phyloP scores from a whole-genome alignment of 192 early-diverging fungal species.

The Podila horticola region DNA sequence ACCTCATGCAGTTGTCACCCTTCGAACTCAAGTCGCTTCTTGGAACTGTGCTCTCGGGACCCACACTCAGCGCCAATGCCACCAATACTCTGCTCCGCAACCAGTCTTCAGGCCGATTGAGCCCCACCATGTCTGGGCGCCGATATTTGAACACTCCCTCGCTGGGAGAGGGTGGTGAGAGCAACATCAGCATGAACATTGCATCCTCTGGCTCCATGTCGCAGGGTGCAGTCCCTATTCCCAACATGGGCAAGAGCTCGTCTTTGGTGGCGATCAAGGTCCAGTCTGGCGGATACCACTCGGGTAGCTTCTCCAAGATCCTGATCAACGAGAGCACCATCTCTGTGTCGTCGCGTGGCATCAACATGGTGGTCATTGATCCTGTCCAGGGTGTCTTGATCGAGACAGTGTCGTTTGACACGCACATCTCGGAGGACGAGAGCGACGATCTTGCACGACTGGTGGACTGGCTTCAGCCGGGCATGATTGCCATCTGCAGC shows the following conservation, averaged over 20 bases:
- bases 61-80: slow-evolving; percentile 56
- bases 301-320: slow-evolving; percentile 81
- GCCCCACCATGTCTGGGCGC: slow-evolving; percentile 29
- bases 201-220: slow-evolving; percentile 26
- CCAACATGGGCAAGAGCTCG: slow-evolving; percentile 51
- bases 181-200: slow-evolving; percentile 11
- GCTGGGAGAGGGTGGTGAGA: background rate
- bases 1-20: slow-evolving; percentile 83
- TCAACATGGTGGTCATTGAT: slow-evolving; percentile 83
- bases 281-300: slow-evolving; percentile 77
- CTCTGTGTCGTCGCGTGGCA: slow-evolving; percentile 70
- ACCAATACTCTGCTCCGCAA: slow-evolving; percentile 54
- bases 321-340: slow-evolving; percentile 63
- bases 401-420: slow-evolving; percentile 80
- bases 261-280: slow-evolving; percentile 64
- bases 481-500: slow-evolving; percentile 72
- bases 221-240: slow-evolving; percentile 27
- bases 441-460: slow-evolving; percentile 74
- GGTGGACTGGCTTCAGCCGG: slow-evolving; percentile 71
- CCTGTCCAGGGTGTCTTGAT: slow-evolving; percentile 72
- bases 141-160: slow-evolving; percentile 1
- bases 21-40: slow-evolving; percentile 83
- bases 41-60: slow-evolving; percentile 75
- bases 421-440: slow-evolving; percentile 69
- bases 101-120: slow-evolving; percentile 51